phyloP scores from a whole-genome alignment of 2,329 filamentous ascomycete genomes.

The Botrytis cinerea region DNA sequence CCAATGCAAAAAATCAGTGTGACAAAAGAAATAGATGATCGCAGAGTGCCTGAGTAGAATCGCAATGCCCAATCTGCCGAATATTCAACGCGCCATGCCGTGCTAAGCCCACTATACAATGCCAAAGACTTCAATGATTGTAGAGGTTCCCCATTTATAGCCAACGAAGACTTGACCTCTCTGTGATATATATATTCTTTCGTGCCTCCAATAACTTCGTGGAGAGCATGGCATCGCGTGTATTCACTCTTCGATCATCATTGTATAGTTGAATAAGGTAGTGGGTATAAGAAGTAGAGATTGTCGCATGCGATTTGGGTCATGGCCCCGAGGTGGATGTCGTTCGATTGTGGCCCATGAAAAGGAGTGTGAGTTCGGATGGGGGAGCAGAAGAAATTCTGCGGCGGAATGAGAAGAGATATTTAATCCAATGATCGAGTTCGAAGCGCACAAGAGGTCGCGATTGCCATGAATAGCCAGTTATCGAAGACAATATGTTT shows the following conservation, averaged over 20 bases:
- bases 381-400: slow-evolving; percentile 38
- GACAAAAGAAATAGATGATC: slow-evolving; percentile 25
- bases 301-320: slow-evolving; percentile 22
- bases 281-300: slow-evolving; percentile 21
- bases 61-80: slow-evolving; percentile 33
- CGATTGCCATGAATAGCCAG: slow-evolving; percentile 41
- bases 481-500: slow-evolving; percentile 43
- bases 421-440: slow-evolving; percentile 39
- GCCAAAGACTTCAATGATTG: slow-evolving; percentile 34
- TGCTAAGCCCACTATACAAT: slow-evolving; percentile 38
- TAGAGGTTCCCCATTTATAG: slow-evolving; percentile 27
- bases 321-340: slow-evolving; percentile 37
- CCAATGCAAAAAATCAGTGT: slow-evolving; percentile 35
- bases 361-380: slow-evolving; percentile 40
- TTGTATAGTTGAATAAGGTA: slow-evolving; percentile 29
- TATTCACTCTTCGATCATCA: slow-evolving; percentile 31
- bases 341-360: slow-evolving; percentile 39
- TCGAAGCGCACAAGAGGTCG: slow-evolving; percentile 39
- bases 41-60: slow-evolving; percentile 28
- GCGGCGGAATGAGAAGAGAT: slow-evolving; percentile 41
- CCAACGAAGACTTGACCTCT: slow-evolving; percentile 19
- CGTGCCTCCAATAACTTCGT: slow-evolving; percentile 42
- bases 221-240: slow-evolving; percentile 36
- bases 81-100: slow-evolving; percentile 39
- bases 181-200: slow-evolving; percentile 30